These are phyloP conservation scores for Ramaria sp. DNA, from an alignment of 768 basidiomycete species.

Conservation along the genomic window DNA sequence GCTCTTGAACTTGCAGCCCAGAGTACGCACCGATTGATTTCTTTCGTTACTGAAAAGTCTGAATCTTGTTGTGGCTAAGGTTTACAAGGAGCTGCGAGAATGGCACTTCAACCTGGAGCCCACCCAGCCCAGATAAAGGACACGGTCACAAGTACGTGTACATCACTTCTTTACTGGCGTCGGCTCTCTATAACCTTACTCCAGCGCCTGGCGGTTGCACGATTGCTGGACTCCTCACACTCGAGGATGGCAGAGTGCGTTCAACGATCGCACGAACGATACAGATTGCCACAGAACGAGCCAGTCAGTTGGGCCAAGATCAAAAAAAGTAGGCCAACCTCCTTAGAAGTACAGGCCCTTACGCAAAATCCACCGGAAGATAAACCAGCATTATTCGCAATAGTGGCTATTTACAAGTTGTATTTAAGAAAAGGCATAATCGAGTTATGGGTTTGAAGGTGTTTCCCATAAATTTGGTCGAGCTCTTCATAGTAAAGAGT, in stretches of 20 bases:
- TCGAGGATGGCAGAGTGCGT: constrained; percentile 90
- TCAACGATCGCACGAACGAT: constrained; percentile 94
- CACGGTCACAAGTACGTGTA: constrained; percentile 80
- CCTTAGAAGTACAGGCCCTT: too few species aligned
- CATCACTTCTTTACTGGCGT: not conserved
- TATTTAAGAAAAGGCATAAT: not conserved
- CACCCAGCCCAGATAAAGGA: constrained; percentile 98
- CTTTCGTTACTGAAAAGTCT: not conserved
- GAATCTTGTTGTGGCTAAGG: constrained; percentile 33
- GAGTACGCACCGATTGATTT: constrained; percentile 39
- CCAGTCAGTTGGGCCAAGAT: constrained; percentile 76
- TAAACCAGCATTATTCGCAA: not conserved
- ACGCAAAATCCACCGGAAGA: not conserved
- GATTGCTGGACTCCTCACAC: constrained; percentile 88
- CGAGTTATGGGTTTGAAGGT: too few species aligned
- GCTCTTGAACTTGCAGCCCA: constrained; percentile 93
- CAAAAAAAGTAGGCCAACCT: constrained; percentile 19
- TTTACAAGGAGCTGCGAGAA: constrained; percentile 90
- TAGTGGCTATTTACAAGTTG: not conserved
- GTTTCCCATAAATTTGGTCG: too few species aligned
- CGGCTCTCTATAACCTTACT: not conserved
- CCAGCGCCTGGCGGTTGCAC: constrained; percentile 96
- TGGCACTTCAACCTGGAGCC: constrained; percentile 79
- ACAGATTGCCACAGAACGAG: constrained; percentile 85
- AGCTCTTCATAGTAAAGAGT: too few species aligned